These are phyloP conservation scores for Alloteropsis angusta DNA, from an alignment of 202 grass and related monocot species.

Conservation along the genomic window DNA sequence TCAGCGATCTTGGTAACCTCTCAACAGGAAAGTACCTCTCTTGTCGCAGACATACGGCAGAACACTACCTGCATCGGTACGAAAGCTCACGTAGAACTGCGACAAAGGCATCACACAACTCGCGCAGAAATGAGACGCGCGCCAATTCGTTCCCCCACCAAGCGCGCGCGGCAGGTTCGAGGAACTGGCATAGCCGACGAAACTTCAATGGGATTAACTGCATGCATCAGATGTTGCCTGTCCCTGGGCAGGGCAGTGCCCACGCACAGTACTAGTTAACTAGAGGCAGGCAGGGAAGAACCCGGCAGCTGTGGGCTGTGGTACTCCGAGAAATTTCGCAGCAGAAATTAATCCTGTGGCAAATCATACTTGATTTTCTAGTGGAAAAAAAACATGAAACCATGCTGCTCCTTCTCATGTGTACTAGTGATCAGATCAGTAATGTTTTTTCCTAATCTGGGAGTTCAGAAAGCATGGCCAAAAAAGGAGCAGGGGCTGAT, in stretches of 20 bases:
- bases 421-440: conserved; percentile 16
- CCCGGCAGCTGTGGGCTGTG: neutral
- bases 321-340: neutral
- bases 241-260: neutral
- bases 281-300: conserved; percentile 3
- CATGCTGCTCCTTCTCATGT: neutral
- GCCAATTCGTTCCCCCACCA: neutral
- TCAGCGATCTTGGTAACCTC: neutral
- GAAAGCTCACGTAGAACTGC: conserved; percentile 7
- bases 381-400: neutral
- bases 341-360: neutral
- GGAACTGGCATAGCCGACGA: neutral
- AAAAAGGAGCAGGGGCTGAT: neutral
- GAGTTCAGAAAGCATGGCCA: neutral
- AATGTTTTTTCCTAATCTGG: neutral
- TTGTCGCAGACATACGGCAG: conserved; percentile 8
- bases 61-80: neutral
- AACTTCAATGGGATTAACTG: conserved; percentile 31
- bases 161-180: neutral
- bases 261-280: conserved; percentile 16
- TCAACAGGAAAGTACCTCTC: neutral
- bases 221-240: conserved; percentile 22
- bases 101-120: conserved; percentile 9
- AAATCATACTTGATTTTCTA: neutral
- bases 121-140: neutral